Evolutionary conservation across 164 flowering plant genomes (phyloP).

Genomic region (Piper betle): DNA sequence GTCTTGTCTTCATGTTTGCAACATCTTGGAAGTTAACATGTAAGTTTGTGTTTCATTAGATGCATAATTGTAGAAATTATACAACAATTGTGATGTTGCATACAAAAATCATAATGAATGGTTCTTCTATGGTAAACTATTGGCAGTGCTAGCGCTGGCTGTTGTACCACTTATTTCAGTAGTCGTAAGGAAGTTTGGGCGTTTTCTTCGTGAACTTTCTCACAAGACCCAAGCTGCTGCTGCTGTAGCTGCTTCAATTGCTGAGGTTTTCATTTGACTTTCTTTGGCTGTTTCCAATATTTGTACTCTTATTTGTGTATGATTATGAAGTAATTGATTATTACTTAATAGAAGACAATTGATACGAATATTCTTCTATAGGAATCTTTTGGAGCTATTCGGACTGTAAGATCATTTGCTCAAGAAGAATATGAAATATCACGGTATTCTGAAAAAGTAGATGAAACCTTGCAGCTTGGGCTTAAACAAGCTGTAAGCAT

Average conservation of each 20-base stretch:
- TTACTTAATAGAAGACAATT: neutral
- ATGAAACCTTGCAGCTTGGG: slow-evolving; percentile 81
- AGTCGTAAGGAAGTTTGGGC: slow-evolving; percentile 79
- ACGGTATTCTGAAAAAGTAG: slow-evolving; percentile 76
- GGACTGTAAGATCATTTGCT: slow-evolving; percentile 95
- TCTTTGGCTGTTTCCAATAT: neutral
- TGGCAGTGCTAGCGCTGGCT: slow-evolving; percentile 67
- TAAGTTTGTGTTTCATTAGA: slow-evolving; percentile 12
- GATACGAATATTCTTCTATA: slow-evolving; percentile 8
- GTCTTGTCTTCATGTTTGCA: slow-evolving; percentile 83
- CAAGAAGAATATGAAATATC: slow-evolving; percentile 69
- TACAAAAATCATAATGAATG: neutral
- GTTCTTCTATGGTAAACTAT: neutral
- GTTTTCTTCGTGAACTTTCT: slow-evolving; percentile 88
- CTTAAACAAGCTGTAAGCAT: slow-evolving; percentile 81
- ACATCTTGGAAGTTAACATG: slow-evolving; percentile 97
- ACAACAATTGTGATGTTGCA: neutral
- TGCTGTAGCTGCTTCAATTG: slow-evolving; percentile 89
- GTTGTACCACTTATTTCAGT: slow-evolving; percentile 66
- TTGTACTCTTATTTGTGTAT: neutral
- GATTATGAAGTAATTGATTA: no score
- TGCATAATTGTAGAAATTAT: neutral
- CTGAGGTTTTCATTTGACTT: slow-evolving; percentile 46
- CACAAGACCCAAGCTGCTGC: slow-evolving; percentile 98
- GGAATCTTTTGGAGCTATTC: slow-evolving; percentile 96